Conservation (phyloP, 495 filamentous ascomycete species). For the Xylaria intraflava region DNA sequence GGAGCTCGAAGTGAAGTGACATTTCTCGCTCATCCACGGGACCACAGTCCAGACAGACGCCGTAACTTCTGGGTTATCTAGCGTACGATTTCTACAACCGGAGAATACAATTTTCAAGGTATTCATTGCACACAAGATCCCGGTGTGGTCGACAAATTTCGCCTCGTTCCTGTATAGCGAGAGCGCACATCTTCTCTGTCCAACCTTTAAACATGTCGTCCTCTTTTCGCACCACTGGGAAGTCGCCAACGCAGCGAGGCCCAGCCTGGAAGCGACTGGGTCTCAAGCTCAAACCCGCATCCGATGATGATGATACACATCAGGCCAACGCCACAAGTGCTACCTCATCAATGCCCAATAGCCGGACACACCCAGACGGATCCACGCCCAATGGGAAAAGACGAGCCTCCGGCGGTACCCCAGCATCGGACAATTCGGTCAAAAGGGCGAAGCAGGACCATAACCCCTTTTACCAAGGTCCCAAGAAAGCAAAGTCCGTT, state of each 20-base stretch:
- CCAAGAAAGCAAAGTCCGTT: slow-evolving; percentile 58
- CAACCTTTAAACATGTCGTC: slow-evolving; percentile 26
- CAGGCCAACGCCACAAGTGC: slow-evolving; percentile 15
- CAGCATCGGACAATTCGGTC: slow-evolving; percentile 27
- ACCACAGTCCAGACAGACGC: background rate
- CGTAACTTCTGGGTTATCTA: background rate
- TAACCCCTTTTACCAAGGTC: slow-evolving; percentile 23
- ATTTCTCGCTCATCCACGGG: background rate
- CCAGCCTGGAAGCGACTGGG: slow-evolving; percentile 75
- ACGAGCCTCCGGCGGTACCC: slow-evolving; percentile 25
- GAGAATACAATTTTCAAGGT: background rate
- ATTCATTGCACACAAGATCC: background rate
- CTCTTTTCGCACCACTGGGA: slow-evolving; percentile 23
- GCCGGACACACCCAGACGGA: slow-evolving; percentile 18
- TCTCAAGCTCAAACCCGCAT: slow-evolving; percentile 60
- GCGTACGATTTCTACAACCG: background rate
- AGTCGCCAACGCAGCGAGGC: slow-evolving; percentile 40
- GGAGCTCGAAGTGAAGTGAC: slow-evolving; percentile 1
- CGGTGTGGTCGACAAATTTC: background rate
- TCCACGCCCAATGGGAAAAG: slow-evolving; percentile 23
- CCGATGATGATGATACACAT: slow-evolving; percentile 31
- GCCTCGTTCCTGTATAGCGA: background rate
- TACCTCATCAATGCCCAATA: slow-evolving; percentile 23
- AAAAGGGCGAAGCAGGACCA: slow-evolving; percentile 25
- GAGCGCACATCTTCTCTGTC: background rate